Base-by-base conservation (phyloP, 257 asterid genomes). In the Thymus mandschuricus region DNA sequence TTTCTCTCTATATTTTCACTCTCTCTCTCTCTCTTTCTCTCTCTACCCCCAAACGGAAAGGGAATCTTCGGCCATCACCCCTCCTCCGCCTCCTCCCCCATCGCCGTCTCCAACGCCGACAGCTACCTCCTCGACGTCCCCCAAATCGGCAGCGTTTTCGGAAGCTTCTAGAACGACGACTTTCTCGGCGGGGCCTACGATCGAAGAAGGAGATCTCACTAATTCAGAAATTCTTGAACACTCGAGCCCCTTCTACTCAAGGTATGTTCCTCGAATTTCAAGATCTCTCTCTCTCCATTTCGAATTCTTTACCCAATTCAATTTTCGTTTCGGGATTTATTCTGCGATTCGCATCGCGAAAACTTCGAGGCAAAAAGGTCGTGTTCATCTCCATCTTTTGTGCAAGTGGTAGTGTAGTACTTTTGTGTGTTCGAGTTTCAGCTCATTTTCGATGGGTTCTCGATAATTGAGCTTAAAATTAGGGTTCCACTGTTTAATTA, bases 121-220 rank as follows among this genome's bases (percentile, higher is more conserved):
- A 83, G 87, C 69, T 86, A 77, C 79, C 91, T 90, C 10, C 69
- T 60, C 62, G 95, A 88, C 74, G 67, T 76, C 55, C 79, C 95
- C 66, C 96, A 81, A 75, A 83, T 84, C 58, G 86, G 92, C 31
- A 91, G 97, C 82, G 96, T 96, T 30, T 85, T 97, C 61, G 93
- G 93, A 8, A 93, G 97, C 81, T 86, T 90, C 87, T 96, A 88
- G 74, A 87, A 87, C 86, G 97, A 91, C 50, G 90, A 89, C 29
- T 82, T 85, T 48, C 87, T 90, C 5, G 79, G 84, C 50, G 89
- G 82, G 15, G 76, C 75, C n/a, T 82, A 65, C 68, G 82, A 69
- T 34, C 21, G 21, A 21, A 21, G 21, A 21, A 21, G 21, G 21
- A 21, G 21, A 21, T 21, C 21, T 21, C 21, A 21, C 21, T 21